Base-by-base conservation (phyloP, 352 stramenopile species). In the Pythium scleroteichum region DNA sequence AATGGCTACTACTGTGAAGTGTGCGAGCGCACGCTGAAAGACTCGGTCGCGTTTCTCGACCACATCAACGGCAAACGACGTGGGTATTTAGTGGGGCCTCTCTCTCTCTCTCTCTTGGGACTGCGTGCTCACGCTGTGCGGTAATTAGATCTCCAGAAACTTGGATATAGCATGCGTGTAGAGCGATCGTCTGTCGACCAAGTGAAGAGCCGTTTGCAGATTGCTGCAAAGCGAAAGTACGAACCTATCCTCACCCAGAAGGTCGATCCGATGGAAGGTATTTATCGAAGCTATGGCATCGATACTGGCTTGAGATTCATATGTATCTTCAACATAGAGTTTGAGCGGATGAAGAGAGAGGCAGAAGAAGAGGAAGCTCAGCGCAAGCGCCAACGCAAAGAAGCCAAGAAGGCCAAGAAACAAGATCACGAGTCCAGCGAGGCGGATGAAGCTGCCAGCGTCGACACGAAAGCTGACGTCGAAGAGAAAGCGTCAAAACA, bases 1-100 rank as follows among this genome's bases (percentile, higher is more conserved):
- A 88, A 87, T 22, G 93, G 90, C 2, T 98, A 95, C 71, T 97
- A 83, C 61, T 98, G 93, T 56, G 93, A 98, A 59, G 89, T 97
- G 22, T 98, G 93, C 56, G 93, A 97, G 57, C 89, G 78, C 62
- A 78, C 84, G 3, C 73, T 98, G 35, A 98, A 98, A 72, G 93
- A 98, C 66, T 97, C 87, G 47, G 84, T 97, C 45, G 90, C 88
- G 56, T 98, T 97, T 58, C 71, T 98, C 46, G 93, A 98, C 72
- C 93, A 98, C 63, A 97, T 98, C 73, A 98, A 98, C 69, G 93
- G 93, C 63, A 97, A 97, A 82, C 94, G 94, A 65, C 92, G 89
- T 97, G 59, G 55, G 84, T 87, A 48, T 48, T 17, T 46, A 9
- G 16, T 35, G 19, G 52, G n/a, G 41, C 23, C 17, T 9, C 33